Conservation (phyloP, 2,329 filamentous ascomycete species). For the Alternaria atra region DNA sequence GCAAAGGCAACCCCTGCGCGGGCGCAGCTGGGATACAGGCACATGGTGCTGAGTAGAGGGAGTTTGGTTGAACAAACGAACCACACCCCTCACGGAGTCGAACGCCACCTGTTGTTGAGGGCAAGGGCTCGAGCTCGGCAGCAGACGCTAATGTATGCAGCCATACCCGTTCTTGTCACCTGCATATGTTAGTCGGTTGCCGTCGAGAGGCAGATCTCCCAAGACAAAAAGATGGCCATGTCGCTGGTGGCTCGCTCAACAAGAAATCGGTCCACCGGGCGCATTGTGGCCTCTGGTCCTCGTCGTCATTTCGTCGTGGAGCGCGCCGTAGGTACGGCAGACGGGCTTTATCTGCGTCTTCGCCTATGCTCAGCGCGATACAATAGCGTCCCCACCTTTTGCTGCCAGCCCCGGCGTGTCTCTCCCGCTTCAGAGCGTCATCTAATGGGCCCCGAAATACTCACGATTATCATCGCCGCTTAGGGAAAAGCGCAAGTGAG, state of each 20-base stretch:
- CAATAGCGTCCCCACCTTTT: constrained; percentile 22
- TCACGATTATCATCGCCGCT: constrained; percentile 21
- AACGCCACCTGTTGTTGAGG: constrained; percentile 15
- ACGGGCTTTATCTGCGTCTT: constrained; percentile 2
- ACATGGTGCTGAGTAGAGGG: constrained; percentile 2
- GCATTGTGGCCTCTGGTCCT: neutral
- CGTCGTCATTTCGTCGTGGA: neutral
- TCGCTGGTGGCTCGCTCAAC: constrained; percentile 15
- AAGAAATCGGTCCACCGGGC: constrained; percentile 10
- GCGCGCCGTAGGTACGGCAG: neutral
- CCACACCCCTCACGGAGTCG: constrained; percentile 7
- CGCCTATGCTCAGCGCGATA: constrained; percentile 6
- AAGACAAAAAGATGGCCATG: constrained; percentile 8
- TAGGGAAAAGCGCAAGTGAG: constrained; percentile 22
- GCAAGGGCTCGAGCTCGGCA: constrained; percentile 2
- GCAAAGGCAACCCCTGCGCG: constrained; percentile 4
- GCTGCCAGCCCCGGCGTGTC: constrained; percentile 17
- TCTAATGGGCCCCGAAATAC: constrained; percentile 25
- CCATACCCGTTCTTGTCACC: constrained; percentile 15
- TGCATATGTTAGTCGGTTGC: constrained; percentile 14
- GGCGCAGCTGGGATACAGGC: neutral
- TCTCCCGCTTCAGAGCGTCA: constrained; percentile 28
- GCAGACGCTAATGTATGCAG: constrained; percentile 7
- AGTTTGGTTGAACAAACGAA: constrained; percentile 12
- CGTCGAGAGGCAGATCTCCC: constrained; percentile 5